These are phyloP conservation scores for Biscogniauxia mediterranea DNA, from an alignment of 2,329 filamentous ascomycete species.

Conservation along the genomic window DNA sequence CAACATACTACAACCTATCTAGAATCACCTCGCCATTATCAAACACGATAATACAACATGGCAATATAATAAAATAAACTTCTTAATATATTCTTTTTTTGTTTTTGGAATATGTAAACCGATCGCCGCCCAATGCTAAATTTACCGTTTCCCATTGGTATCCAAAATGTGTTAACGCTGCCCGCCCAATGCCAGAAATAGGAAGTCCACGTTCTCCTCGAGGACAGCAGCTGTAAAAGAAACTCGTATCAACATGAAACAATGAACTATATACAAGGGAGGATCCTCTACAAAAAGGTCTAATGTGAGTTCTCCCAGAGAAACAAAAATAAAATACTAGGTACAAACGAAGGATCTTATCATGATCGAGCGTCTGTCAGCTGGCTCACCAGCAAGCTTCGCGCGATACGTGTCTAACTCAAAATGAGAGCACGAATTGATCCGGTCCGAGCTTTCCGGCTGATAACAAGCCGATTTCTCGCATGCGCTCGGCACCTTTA, in stretches of 20 bases:
- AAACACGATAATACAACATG: background rate
- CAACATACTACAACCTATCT: too few relatives aligned
- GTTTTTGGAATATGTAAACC: constrained; percentile 13
- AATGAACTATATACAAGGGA: constrained; percentile 27
- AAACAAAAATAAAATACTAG: constrained; percentile 7
- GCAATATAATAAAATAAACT: background rate
- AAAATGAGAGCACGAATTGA: constrained; percentile 69
- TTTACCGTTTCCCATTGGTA: constrained; percentile 28
- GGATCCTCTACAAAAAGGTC: constrained; percentile 6
- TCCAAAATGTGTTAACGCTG: constrained; percentile 26
- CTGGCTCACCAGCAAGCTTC: constrained; percentile 5
- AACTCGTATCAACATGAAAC: constrained; percentile 20
- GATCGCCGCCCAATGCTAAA: constrained; percentile 31
- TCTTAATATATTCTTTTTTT: background rate
- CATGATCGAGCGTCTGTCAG: constrained; percentile 6
- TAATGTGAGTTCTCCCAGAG: constrained; percentile 6
- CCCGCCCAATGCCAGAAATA: constrained; percentile 23
- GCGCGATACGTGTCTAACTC: constrained; percentile 44
- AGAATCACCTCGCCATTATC: background rate
- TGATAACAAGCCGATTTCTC: constrained; percentile 84
- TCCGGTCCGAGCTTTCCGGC: constrained; percentile 74
- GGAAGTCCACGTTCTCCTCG: constrained; percentile 15
- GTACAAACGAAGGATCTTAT: constrained; percentile 20
- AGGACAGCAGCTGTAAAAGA: constrained; percentile 17
- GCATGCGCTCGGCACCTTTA: constrained; percentile 89